Conservation (phyloP, 2,329 filamentous ascomycete species). For the Basipetospora sp. region DNA sequence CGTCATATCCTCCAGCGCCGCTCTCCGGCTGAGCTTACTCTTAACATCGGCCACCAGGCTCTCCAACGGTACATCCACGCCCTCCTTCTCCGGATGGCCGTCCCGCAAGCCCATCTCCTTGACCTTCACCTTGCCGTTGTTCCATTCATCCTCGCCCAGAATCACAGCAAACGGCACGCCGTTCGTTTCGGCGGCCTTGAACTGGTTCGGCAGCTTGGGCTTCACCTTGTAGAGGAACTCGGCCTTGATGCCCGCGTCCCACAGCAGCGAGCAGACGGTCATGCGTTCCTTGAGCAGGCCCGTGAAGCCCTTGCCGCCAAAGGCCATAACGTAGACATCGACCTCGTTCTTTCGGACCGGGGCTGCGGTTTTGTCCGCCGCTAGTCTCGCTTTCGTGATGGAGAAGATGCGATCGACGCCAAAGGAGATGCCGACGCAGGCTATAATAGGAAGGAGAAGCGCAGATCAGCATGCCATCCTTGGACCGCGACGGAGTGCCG, state of each 20-base stretch:
- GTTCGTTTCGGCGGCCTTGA: slow-evolving; percentile 72
- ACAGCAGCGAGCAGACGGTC: slow-evolving; percentile 58
- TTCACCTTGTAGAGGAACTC: slow-evolving; percentile 85
- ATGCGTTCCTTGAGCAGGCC: slow-evolving; percentile 75
- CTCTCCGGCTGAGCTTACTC: slow-evolving; percentile 25
- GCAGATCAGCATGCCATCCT: not conserved
- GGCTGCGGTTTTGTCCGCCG: slow-evolving; percentile 38
- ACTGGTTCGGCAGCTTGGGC: slow-evolving; percentile 76
- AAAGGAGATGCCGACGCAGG: slow-evolving; percentile 55
- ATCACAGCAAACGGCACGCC: slow-evolving; percentile 78
- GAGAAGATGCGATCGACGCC: slow-evolving; percentile 92
- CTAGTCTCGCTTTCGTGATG: slow-evolving; percentile 67
- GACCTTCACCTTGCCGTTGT: slow-evolving; percentile 68
- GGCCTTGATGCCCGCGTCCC: slow-evolving; percentile 81
- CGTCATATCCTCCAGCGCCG: slow-evolving; percentile 28
- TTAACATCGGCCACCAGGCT: slow-evolving; percentile 51
- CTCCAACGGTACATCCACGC: slow-evolving; percentile 53
- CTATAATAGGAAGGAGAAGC: not conserved
- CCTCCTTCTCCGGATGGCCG: slow-evolving; percentile 81
- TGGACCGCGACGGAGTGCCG: no score
- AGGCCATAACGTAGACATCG: slow-evolving; percentile 89
- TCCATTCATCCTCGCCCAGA: slow-evolving; percentile 78
- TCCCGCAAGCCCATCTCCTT: slow-evolving; percentile 65
- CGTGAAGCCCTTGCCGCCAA: slow-evolving; percentile 72
- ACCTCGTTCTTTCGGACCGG: slow-evolving; percentile 53